Base-by-base conservation (phyloP, 2,329 filamentous ascomycete species). In the Aspergillus versicolor region DNA sequence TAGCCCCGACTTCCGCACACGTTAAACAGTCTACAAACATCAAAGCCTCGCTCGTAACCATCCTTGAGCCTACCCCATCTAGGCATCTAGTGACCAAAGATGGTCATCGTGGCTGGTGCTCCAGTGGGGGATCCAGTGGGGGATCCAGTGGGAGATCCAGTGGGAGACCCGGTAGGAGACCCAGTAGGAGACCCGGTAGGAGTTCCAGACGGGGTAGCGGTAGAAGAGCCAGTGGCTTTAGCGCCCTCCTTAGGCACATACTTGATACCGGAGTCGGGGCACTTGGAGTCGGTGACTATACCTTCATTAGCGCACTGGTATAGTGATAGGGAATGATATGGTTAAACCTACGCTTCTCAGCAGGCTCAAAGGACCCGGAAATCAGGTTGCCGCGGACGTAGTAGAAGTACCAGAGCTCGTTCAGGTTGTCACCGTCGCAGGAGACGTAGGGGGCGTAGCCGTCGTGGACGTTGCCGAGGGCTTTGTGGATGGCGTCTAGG, bases 211-310 rank as follows among this genome's bases (percentile, higher is more conserved):
- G 40, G 40, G 40, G 40, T 42, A 11, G 7, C 9, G 17, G 40
- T 42, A 32, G 24, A 19, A 27, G 22, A 15, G 17, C 6, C 17
- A 11, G 12, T 3, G 12, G 12, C 32, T 6, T 15, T 49, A n/a
- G 13, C 4, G 21, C 24, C 48, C 9, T 43, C 71, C 73, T 89
- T 89, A 34, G 85, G 85, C 8, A 83, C 72, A 69, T 90, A 90
- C 66, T 83, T 83, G 68, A 92, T 84, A 3, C 84, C 85, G 0
- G 74, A 79, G 38, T 70, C 67, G 0, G 88, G 85, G 70, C 90
- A 92, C 43, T 77, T 83, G 24, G 85, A 85, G 48, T 79, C 53
- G 19, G 65, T 50, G 8, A 73, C 70, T 73, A 34, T 4, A 53
- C 37, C 8, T 56, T 42, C 32, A 21, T 54, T 48, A 48, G 37